Base-by-base conservation (phyloP, 2,329 filamentous ascomycete genomes). In the Anthostomella pinea region DNA sequence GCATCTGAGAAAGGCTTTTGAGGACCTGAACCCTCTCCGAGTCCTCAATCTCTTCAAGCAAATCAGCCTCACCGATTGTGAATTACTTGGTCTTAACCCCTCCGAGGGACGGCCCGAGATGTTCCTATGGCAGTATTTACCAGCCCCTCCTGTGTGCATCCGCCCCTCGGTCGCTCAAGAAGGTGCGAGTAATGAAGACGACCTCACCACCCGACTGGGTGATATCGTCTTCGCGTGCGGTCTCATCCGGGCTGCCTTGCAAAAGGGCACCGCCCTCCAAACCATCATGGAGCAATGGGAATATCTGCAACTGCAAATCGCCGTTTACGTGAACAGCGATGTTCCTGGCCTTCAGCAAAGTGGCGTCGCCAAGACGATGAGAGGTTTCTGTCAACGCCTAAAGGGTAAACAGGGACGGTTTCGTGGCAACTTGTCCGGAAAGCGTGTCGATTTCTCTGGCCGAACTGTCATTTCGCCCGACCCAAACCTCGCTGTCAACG, bases 211-310 rank as follows among this genome's bases (percentile, higher is more conserved):
- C 35, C 96, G 97, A 60, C 77, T 98, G n/a, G 86, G 89, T 19
- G 91, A 98, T 58, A 97, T 98, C 48, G 84, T 96, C 8, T 87
- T 94, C 54, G 87, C 94, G 46, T 95, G 90, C 57, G 85, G 85
- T 36, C 79, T 94, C 52, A 87, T 98, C 45, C 82, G 85, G 32
- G 85, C 87, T 15, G 87, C 88, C 0, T 64, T 97, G 11, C 75
- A 84, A 43, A 89, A 88, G 50, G 91, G 91, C 8, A 86, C 90
- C 10, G 81, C 88, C 0, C 76, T 98, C 2, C 79, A 85, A 48
- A 94, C 87, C 1, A 86, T 97, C 38, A 94, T 97, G 82, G 93
- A 98, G 60, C 89, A 95, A 53, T 98, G 93, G 93, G 93, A 98
- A 58, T 97, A 91, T 55, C 70, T 98, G 43, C 91, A 97, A 57